Base-by-base conservation (phyloP, 352 stramenopile genomes). In the Aphanomyces stellatus region DNA sequence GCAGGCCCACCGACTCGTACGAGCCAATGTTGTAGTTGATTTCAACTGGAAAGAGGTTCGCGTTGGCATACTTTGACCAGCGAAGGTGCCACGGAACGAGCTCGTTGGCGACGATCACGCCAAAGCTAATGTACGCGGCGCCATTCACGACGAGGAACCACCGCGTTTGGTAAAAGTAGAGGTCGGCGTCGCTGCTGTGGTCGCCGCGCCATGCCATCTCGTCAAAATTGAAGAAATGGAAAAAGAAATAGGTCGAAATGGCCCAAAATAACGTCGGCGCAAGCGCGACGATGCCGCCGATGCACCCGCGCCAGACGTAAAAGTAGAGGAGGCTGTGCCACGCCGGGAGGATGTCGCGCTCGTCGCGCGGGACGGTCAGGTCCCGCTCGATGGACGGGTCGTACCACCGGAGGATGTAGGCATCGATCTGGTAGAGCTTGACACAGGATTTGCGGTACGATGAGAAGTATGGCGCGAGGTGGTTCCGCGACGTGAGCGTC, bases 101-200 rank as follows among this genome's bases (percentile, higher is more conserved):
- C 22, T 4, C 22, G 31, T 62, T 24, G 7, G 17, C 53, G 13
- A 62, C 6, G 2, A 62, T 3, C 0, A 62, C 17, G 53, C 53
- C 37, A 62, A 62, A 62, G 53, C 25, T 19, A 62, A 62, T 22
- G 31, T 62, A 62, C 37, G 37, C 53, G 10, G 13, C n/a, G 17
- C n/a, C 53, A 62, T 62, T 24, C 17, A 62, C 15, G 37, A 62
- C 15, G 37, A 62, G n/a, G 25, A 49, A 62, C 31, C 17, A 25
- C 22, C 53, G 53, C 31, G 53, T 48, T 13, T 62, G 17, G 11
- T 40, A 62, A n/a, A 30, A 62, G n/a, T n/a, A n/a, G n/a, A n/a
- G n/a, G n/a, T n/a, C n/a, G n/a, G n/a, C n/a, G n/a, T n/a, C n/a
- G n/a, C n/a, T n/a, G 53, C 31, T 17, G 19, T 62, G n/a, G 25